A percentile compares a stretch with the other conserved stretches of the same genome.
These are phyloP conservation scores for Penicillium sp. DNA, from an alignment of 2,329 filamentous ascomycete species.

Conservation along the genomic window DNA sequence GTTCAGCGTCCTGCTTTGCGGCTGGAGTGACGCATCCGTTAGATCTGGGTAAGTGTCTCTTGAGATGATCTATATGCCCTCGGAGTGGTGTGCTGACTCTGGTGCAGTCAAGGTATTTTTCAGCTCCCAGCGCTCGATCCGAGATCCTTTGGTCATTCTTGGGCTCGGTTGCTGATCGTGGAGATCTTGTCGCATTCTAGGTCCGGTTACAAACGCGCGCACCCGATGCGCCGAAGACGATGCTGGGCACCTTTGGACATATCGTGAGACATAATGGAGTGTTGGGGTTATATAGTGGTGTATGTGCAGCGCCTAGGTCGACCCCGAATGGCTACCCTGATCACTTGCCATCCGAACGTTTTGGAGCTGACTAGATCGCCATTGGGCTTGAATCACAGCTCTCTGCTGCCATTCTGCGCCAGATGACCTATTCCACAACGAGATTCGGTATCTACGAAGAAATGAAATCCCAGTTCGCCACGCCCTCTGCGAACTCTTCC, in stretches of 20 bases:
- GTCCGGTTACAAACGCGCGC: constrained; percentile 84
- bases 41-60: constrained; percentile 68
- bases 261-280: constrained; percentile 73
- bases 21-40: constrained; percentile 90
- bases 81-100: constrained; percentile 20
- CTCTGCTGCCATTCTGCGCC: constrained; percentile 86
- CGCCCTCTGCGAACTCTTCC: constrained; percentile 34
- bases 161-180: constrained; percentile 11
- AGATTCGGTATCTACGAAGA: constrained; percentile 97
- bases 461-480: constrained; percentile 68
- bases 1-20: constrained; percentile 87
- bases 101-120: constrained; percentile 54
- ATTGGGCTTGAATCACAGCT: constrained; percentile 49
- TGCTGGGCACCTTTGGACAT: constrained; percentile 81
- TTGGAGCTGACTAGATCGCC: constrained; percentile 4
- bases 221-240: constrained; percentile 71
- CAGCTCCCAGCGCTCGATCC: constrained; percentile 5
- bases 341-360: too few species aligned
- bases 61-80: constrained; percentile 1
- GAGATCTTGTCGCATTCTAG: constrained; percentile 44
- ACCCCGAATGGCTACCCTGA: constrained; percentile 1
- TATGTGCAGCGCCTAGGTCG: constrained; percentile 41
- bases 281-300: constrained; percentile 80
- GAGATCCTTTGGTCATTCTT: constrained; percentile 4
- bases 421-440: constrained; percentile 93